Percentiles rank a stretch among this genome's conserved stretches.
Evolutionary conservation across 495 filamentous ascomycete genomes (phyloP).

Genomic region (Aspergillus mulundensis): DNA sequence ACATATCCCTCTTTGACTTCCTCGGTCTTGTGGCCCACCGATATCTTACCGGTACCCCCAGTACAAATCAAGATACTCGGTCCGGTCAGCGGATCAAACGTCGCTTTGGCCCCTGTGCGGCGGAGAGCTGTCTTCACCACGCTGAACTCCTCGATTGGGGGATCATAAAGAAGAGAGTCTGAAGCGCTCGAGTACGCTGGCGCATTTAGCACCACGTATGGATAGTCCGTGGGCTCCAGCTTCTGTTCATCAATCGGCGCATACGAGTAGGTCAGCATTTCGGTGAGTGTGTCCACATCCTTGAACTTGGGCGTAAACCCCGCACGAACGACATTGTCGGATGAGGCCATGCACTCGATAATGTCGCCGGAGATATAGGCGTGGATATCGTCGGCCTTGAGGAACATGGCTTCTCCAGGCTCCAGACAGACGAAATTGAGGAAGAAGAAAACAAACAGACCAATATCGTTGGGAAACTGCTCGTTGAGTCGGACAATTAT

Average conservation of each 20-base stretch:
- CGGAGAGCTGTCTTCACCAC: slow-evolving; percentile 79
- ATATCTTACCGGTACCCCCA: slow-evolving; percentile 71
- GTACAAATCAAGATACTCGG: slow-evolving; percentile 94
- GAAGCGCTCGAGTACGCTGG: slow-evolving; percentile 72
- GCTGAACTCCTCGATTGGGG: slow-evolving; percentile 94
- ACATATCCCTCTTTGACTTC: slow-evolving; percentile 76
- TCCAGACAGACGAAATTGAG: slow-evolving; percentile 76
- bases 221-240: slow-evolving; percentile 78
- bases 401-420: slow-evolving; percentile 90
- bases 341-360: slow-evolving; percentile 97
- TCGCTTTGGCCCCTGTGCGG: slow-evolving; percentile 68
- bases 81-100: slow-evolving; percentile 79
- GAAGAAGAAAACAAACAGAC: slow-evolving; percentile 75
- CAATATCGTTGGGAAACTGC: slow-evolving; percentile 74
- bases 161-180: slow-evolving; percentile 73
- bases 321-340: slow-evolving; percentile 95
- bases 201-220: slow-evolving; percentile 74
- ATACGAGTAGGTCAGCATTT: slow-evolving; percentile 91
- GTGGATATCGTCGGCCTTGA: slow-evolving; percentile 94
- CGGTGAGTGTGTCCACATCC: slow-evolving; percentile 84
- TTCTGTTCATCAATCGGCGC: slow-evolving; percentile 93
- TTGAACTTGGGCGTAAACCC: slow-evolving; percentile 99
- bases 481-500: slow-evolving; percentile 70
- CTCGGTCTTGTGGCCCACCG: slow-evolving; percentile 72
- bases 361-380: slow-evolving; percentile 95